Percentiles rank a stretch among this genome's conserved stretches.
Conservation (phyloP, 2,329 filamentous ascomycete species). For the Taxawa tesnikishii region DNA sequence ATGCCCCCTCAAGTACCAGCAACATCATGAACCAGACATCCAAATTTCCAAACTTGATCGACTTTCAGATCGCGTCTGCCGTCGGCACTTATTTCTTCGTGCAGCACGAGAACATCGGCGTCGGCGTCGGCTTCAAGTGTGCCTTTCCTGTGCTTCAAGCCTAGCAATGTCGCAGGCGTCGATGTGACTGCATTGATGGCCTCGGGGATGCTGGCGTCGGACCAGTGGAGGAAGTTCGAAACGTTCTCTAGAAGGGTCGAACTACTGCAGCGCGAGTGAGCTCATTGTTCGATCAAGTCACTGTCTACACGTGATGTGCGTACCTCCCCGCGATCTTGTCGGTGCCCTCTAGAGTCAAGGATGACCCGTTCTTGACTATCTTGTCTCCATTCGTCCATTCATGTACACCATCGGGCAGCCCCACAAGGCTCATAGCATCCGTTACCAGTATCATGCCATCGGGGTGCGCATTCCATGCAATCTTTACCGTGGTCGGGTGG, state of each 20-base stretch:
- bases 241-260: constrained; percentile 63
- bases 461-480: constrained; percentile 77
- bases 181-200: constrained; percentile 62
- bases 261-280: constrained; percentile 12
- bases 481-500: constrained; percentile 77
- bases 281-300: too few species aligned
- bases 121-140: constrained; percentile 31
- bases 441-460: constrained; percentile 80
- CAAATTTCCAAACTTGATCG: constrained; percentile 76
- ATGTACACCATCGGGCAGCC: constrained; percentile 72
- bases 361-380: constrained; percentile 57
- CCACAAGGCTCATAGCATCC: constrained; percentile 81
- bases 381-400: constrained; percentile 67
- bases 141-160: constrained; percentile 55
- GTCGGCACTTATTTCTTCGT: constrained; percentile 32
- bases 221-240: constrained; percentile 69
- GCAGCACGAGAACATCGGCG: constrained; percentile 50
- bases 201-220: constrained; percentile 53
- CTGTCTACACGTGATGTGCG: not conserved
- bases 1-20: too few species aligned
- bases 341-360: constrained; percentile 65
- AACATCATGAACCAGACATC: constrained; percentile 37
- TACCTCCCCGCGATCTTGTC: constrained; percentile 57
- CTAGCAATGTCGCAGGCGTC: constrained; percentile 67
- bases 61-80: constrained; percentile 44